Evolutionary conservation across 2,329 filamentous ascomycete species (phyloP), one percentile per base, ranked within the genome.

Genomic region (Parafenestella ontariensis): DNA sequence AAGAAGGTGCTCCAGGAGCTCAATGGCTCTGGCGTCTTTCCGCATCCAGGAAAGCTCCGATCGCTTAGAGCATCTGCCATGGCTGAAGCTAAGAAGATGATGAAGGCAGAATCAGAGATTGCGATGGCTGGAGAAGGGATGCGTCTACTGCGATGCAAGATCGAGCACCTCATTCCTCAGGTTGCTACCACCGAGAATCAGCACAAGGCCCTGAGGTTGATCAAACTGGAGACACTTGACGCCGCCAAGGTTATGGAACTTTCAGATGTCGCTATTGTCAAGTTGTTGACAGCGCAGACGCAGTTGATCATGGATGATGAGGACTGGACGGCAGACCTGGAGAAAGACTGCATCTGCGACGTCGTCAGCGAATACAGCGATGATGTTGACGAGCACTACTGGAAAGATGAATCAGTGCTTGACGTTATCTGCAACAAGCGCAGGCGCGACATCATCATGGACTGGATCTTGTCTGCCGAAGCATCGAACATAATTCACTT

Each of bases 351-450:
- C 17, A 34, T 45, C 4, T 34, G 31, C 24, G 41, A 44, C 41
- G 20, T 44, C 17, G 31, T 44, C n/a, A 44, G 41, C 41, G 41
- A 44, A 31, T 44, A 44, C 26, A 44, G 41, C 29, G 41, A 44
- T 20, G 41, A 44, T 20, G n/a, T 29, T 13, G 41, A 31, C 3
- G 41, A 44, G 41, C 23, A 51, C 18, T 17, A 31, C 20, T 44
- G 37, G 10, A 24, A n/a, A 3, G 23, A n/a, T 52, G 4, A n/a
- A 3, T 34, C 31, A 34, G 31, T 34, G 3, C 31, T 34, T 15
- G 13, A n/a, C 15, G 31, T 34, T 5, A 8, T 34, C 8, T 34
- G 31, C 31, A 34, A 34, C 31, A 15, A 34, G 31, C 31, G 31
- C 31, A 34, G 17, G 13, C 31, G 31, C 31, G 31, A 17, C 13